phyloP scores from a whole-genome alignment of 2,329 filamentous ascomycete species.

The Paecilomyces variotii region DNA sequence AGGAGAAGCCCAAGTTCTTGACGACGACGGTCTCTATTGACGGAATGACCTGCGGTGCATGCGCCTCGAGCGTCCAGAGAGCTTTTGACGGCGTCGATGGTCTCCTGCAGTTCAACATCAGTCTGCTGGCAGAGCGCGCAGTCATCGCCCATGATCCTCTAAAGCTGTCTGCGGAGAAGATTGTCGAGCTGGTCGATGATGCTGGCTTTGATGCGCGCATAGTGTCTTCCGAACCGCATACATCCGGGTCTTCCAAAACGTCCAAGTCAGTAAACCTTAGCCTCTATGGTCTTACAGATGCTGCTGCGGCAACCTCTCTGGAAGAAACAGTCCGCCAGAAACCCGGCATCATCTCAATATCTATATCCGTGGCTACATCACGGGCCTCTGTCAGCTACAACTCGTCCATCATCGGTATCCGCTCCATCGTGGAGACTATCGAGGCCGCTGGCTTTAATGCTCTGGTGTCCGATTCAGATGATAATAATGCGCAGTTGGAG shows the following conservation, averaged over 20 bases:
- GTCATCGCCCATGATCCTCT: conserved; percentile 74
- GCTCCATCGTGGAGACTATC: conserved; percentile 71
- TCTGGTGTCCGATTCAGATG: conserved; percentile 79
- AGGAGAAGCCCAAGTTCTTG: conserved; percentile 35
- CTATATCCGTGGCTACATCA: conserved; percentile 64
- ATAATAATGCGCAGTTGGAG: conserved; percentile 94
- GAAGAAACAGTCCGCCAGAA: conserved; percentile 59
- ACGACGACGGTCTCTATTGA: conserved; percentile 84
- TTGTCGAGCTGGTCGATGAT: conserved; percentile 79
- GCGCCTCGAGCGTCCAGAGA: conserved; percentile 81
- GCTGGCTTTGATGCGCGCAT: conserved; percentile 79
- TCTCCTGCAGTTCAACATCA: conserved; percentile 86
- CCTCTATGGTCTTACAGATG: conserved; percentile 70
- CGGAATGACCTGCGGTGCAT: conserved; percentile 96
- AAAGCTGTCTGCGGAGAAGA: conserved; percentile 63
- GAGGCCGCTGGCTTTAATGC: conserved; percentile 84
- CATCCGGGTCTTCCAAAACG: conserved; percentile 45
- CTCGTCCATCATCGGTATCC: conserved; percentile 64
- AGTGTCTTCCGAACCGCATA: conserved; percentile 64
- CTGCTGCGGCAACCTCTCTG: conserved; percentile 61
- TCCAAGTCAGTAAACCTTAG: conserved; percentile 67
- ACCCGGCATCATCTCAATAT: conserved; percentile 65
- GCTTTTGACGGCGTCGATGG: conserved; percentile 73
- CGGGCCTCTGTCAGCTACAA: conserved; percentile 67
- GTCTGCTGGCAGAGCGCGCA: conserved; percentile 82